Conservation (phyloP, 169 alveolate genomes). For the Amoebophrya sp. region DNA sequence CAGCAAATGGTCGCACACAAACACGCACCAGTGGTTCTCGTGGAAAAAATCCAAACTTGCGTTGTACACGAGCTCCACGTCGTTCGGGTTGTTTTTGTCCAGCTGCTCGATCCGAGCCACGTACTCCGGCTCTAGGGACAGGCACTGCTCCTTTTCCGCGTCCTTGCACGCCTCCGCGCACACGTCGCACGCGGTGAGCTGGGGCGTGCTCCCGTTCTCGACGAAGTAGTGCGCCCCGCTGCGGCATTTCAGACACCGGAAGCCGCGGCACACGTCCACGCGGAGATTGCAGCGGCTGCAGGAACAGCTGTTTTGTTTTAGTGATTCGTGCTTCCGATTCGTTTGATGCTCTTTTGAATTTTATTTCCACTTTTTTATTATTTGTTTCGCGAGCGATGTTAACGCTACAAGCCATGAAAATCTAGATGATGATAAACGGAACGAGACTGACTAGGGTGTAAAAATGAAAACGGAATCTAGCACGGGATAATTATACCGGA, state of each 20-base stretch:
- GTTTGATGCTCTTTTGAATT: no score
- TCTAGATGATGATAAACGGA: no score
- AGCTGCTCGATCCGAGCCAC: neutral
- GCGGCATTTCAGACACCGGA: neutral
- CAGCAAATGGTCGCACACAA: neutral
- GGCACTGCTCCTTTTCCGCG: neutral
- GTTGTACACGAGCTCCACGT: neutral
- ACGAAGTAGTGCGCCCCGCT: neutral
- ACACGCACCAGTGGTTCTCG: neutral
- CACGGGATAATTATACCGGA: no score
- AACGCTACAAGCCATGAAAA: no score
- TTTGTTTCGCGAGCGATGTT: no score
- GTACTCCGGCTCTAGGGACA: neutral
- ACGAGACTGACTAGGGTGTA: no score
- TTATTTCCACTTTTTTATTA: no score
- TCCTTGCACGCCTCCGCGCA: neutral
- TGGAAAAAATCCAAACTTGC: neutral
- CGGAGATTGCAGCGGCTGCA: neutral
- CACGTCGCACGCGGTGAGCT: neutral
- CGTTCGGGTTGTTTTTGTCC: neutral
- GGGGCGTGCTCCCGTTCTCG: neutral
- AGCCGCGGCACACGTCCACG: neutral
- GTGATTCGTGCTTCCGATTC: no score
- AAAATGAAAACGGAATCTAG: no score
- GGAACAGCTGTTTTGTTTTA: no score